These are phyloP conservation scores for Entophlyctis luteolus DNA, from an alignment of 192 early-diverging fungal species.

Conservation along the genomic window DNA sequence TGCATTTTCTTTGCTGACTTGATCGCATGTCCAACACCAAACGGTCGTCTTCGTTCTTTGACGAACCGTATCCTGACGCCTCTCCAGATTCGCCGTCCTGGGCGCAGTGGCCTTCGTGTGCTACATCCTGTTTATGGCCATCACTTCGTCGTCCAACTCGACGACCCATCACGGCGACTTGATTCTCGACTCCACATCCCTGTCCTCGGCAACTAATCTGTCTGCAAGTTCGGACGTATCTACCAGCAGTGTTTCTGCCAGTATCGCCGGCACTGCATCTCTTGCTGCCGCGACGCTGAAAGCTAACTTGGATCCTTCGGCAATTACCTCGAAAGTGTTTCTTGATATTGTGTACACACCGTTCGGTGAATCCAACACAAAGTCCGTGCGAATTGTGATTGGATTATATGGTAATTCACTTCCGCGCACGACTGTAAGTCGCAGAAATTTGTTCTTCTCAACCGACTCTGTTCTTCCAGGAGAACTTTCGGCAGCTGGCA, in stretches of 20 bases:
- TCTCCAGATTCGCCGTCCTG: constrained; percentile 9
- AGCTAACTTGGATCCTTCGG: constrained; percentile 7
- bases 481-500: constrained; percentile 52
- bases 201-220: neutral
- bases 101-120: neutral
- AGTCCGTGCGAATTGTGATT: constrained; percentile 65
- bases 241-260: neutral
- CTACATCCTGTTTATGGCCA: constrained; percentile 18
- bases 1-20: no score
- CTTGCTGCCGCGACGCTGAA: neutral
- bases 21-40: constrained; percentile 27
- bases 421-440: constrained; percentile 38
- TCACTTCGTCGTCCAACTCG: neutral
- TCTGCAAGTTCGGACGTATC: neutral
- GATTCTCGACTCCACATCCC: neutral
- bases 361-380: constrained; percentile 15
- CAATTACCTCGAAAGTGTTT: constrained; percentile 62
- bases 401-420: constrained; percentile 69
- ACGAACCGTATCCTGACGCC: neutral
- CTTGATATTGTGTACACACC: constrained; percentile 82
- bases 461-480: neutral
- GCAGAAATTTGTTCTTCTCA: neutral
- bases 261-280: neutral
- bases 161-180: constrained; percentile 8
- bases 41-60: constrained; percentile 10